Conservation (phyloP, 805 yeast genomes). For the Nakazawaea wickerhamii region DNA sequence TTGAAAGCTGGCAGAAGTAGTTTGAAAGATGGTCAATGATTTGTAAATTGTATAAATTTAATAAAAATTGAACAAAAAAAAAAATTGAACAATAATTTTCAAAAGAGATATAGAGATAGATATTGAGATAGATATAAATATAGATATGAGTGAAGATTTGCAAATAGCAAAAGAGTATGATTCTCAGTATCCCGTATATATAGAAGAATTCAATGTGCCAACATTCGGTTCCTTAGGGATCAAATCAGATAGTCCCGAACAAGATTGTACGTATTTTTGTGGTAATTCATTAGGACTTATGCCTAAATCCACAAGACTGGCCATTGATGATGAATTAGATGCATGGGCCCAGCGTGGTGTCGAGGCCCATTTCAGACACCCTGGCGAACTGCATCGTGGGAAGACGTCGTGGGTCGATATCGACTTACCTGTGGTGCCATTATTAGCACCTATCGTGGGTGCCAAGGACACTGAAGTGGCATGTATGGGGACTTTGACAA, state of each 20-base stretch:
- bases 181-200: conserved; percentile 30
- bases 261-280: conserved; percentile 57
- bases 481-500: conserved; percentile 79
- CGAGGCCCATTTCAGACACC: conserved; percentile 77
- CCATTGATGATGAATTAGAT: conserved; percentile 60
- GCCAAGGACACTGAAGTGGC: conserved; percentile 77
- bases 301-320: conserved; percentile 59
- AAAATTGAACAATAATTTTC: neutral
- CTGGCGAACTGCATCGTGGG: conserved; percentile 32
- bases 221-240: conserved; percentile 59
- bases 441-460: conserved; percentile 72
- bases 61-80: neutral
- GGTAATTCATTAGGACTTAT: conserved; percentile 93
- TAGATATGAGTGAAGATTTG: neutral
- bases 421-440: conserved; percentile 69
- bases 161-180: conserved; percentile 33
- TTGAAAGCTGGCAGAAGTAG: conserved; percentile 96
- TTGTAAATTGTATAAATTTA: neutral
- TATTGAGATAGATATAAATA: neutral
- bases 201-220: conserved; percentile 56
- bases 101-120: neutral
- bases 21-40: conserved; percentile 46
- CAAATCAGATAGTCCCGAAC: conserved; percentile 14
- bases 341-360: conserved; percentile 85
- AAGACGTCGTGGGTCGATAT: conserved; percentile 78